Evolutionary conservation across 2,329 filamentous ascomycete species (phyloP).

Genomic region (Gnomoniopsis sp.): DNA sequence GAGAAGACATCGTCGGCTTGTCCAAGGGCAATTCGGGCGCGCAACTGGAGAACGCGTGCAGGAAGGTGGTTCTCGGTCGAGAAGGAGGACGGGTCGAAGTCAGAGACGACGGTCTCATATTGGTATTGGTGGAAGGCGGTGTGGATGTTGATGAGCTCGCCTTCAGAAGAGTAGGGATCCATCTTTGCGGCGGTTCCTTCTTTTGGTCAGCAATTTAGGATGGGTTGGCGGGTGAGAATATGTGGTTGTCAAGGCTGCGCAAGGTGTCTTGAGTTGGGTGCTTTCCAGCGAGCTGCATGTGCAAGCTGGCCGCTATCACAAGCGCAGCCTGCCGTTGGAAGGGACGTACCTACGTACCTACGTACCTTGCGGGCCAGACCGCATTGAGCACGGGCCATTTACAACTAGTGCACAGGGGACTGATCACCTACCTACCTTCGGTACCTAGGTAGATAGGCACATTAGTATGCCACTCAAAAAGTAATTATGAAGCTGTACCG

Average conservation of each 20-base stretch:
- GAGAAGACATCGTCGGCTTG: conserved; percentile 70
- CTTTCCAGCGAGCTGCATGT: neutral
- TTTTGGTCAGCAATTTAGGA: conserved; percentile 14
- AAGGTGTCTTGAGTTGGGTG: neutral
- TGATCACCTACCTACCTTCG: neutral
- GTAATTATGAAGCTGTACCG: too few relatives aligned
- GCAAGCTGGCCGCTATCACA: conserved; percentile 12
- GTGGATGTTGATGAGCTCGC: conserved; percentile 69
- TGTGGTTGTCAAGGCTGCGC: neutral
- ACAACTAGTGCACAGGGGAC: neutral
- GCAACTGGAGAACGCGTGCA: conserved; percentile 73
- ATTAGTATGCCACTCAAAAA: too few relatives aligned
- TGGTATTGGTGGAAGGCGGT: conserved; percentile 75
- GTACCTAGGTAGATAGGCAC: neutral
- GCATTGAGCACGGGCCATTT: conserved; percentile 1
- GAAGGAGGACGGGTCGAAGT: conserved; percentile 74
- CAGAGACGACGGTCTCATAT: conserved; percentile 77
- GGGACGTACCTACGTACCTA: neutral
- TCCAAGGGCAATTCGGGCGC: conserved; percentile 79
- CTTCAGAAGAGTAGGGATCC: conserved; percentile 69
- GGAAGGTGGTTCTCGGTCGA: conserved; percentile 74
- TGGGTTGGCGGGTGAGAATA: neutral
- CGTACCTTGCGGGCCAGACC: neutral
- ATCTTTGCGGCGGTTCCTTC: conserved; percentile 35
- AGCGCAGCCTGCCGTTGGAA: conserved; percentile 1